A percentile compares a stretch with the other conserved stretches of the same genome.
Conservation (phyloP, 2,329 filamentous ascomycete genomes). For the Knoxdaviesia proteae region DNA sequence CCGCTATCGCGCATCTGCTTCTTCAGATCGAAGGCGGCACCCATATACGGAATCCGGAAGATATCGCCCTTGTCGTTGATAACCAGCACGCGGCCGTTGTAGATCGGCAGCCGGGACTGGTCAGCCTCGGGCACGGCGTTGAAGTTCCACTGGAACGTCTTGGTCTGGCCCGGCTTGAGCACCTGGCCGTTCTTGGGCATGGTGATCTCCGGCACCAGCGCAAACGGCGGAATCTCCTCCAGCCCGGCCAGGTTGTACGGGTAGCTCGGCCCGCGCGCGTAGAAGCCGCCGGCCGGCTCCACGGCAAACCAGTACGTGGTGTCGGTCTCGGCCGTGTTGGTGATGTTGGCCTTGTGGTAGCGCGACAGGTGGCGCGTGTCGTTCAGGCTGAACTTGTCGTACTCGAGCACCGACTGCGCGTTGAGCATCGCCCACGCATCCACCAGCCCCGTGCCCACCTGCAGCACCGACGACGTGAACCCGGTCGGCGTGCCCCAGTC, state of each 20-base stretch:
- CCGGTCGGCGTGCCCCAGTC: not conserved
- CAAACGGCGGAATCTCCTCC: constrained; percentile 1
- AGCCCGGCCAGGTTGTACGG: not conserved
- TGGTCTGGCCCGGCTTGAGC: not conserved
- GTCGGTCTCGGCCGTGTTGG: constrained; percentile 19
- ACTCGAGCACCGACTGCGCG: constrained; percentile 17
- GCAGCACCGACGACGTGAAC: constrained; percentile 17
- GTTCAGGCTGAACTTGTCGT: constrained; percentile 23
- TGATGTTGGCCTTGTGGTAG: constrained; percentile 16
- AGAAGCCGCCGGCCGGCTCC: constrained; percentile 10
- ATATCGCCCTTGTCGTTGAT: constrained; percentile 17
- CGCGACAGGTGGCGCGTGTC: constrained; percentile 23
- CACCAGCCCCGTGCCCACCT: constrained; percentile 24
- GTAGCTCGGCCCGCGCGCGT: not conserved
- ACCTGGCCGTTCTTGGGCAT: not conserved
- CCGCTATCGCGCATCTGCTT: no score
- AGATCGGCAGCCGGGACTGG: constrained; percentile 16
- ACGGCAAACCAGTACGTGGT: constrained; percentile 19
- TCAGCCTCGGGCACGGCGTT: constrained; percentile 9
- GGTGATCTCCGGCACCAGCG: not conserved
- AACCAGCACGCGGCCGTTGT: constrained; percentile 22
- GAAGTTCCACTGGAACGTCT: constrained; percentile 8
- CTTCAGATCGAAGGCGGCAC: constrained; percentile 1
- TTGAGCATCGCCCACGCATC: constrained; percentile 22
- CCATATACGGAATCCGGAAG: constrained; percentile 19